Evolutionary conservation across 345 rosid genomes (phyloP), one percentile per base, ranked within the genome.

Genomic region (Fremontodendron californicum): DNA sequence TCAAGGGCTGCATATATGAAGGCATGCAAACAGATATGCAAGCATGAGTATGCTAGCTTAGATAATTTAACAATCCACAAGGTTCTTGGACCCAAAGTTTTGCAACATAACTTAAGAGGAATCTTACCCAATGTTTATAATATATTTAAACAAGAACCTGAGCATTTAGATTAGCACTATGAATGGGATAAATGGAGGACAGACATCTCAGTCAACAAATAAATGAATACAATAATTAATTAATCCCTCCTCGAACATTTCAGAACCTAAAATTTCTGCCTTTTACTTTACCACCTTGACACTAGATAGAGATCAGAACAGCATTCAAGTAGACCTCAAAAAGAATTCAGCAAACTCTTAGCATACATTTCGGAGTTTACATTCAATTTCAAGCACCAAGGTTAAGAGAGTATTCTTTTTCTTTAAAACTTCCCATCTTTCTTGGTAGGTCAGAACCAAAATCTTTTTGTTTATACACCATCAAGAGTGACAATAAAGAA

Each of bases 281-380:
- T 40, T 69, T 46, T 21, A 69, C 5, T 46, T 48, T 25, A 27
- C 57, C 71, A 66, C 6, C 19, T 68, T 27, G 65, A 18, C 71
- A 39, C 48, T 19, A n/a, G 51, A 57, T 12, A 23, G 8, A 73
- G 15, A 69, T 67, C 76, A 69, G 18, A 21, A 35, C 8, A 77
- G 9, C 25, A 69, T n/a, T 21, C 43, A 74, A 23, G 23, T 52
- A 37, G 16, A 73, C 45, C 62, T 52, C 13, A 81, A 73, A 48
- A 46, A 29, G 1, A 46, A 29, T 70, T 35, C 18, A 21, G 37
- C 0, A 43, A 2, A n/a, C n/a, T 33, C 12, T 63, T 6, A 35
- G 68, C 68, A 35, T 16, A 63, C 0, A 0, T 21, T 66, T 25
- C 10, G 25, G 52, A 68, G 37, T 68, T 18, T 63, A 33, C 0